phyloP scores from a whole-genome alignment of 805 yeast genomes.

The Candida awuae region DNA sequence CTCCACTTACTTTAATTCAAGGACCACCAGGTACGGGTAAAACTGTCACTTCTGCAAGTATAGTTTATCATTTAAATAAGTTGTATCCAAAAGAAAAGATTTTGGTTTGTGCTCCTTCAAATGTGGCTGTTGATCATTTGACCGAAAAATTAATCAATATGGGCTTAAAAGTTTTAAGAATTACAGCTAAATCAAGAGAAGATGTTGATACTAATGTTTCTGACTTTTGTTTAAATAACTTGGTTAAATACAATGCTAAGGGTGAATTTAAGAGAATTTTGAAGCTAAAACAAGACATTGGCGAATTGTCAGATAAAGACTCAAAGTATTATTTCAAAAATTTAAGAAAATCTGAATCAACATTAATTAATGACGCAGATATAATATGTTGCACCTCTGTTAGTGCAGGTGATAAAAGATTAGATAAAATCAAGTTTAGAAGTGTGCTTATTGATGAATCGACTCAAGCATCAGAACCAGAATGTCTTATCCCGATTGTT shows the following conservation, averaged over 20 bases:
- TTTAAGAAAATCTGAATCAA: slow-evolving; percentile 40
- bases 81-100: slow-evolving; percentile 50
- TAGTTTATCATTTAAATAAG: slow-evolving; percentile 65
- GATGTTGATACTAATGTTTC: slow-evolving; percentile 63
- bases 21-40: slow-evolving; percentile 98
- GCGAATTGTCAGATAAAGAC: slow-evolving; percentile 58
- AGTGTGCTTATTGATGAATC: slow-evolving; percentile 86
- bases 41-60: slow-evolving; percentile 87
- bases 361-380: slow-evolving; percentile 49
- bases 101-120: slow-evolving; percentile 91
- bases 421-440: slow-evolving; percentile 50
- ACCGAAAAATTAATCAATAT: slow-evolving; percentile 62
- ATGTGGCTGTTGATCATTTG: slow-evolving; percentile 89
- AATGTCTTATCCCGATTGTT: slow-evolving; percentile 78
- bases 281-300: slow-evolving; percentile 52
- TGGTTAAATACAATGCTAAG: slow-evolving; percentile 40
- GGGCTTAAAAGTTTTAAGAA: slow-evolving; percentile 70
- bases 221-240: slow-evolving; percentile 48
- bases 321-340: slow-evolving; percentile 35
- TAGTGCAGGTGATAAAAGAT: slow-evolving; percentile 76
- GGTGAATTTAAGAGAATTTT: slow-evolving; percentile 53
- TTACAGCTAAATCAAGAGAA: slow-evolving; percentile 72
- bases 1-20: slow-evolving; percentile 76
- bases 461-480: slow-evolving; percentile 93
- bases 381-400: slow-evolving; percentile 89